Evolutionary conservation across 2,329 filamentous ascomycete species (phyloP), one percentile per base, ranked within the genome.

Genomic region (Penicillium italicum): DNA sequence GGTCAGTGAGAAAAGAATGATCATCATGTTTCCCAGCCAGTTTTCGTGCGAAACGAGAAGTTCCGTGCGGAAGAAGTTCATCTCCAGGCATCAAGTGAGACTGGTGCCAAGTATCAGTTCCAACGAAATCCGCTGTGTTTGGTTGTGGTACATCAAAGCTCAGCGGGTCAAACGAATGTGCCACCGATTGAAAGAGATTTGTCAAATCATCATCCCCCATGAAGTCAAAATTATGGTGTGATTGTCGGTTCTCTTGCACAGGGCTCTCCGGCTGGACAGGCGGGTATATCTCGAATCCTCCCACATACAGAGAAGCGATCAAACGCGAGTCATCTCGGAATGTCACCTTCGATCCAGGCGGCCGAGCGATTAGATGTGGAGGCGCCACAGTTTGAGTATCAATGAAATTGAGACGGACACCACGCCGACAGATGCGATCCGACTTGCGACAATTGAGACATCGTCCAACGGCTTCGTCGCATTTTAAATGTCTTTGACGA

Each of bases 271-370:
- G 74, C 53, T 79, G 79, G 30, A 84, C 70, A 5, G 79, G 79
- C 24, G 85, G 81, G 73, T 97, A 97, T 59, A 85, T 85, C 61
- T 85, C 83, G 24, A 87, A 76, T 0, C 93, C 93, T 4, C 90
- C 91, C 50, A 84, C 81, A 71, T 97, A 97, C 70, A 96, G 91
- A 1, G 89, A 93, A 7, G 93, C 93, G 71, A 97, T 95, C 44
- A 89, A 82, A 30, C 91, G 83, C 22, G 92, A 97, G 70, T 97
- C 91, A 69, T 97, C 93, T 66, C 88, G 82, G 64, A 97, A 97
- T 50, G 84, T 81, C 14, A 97, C 85, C 82, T 70, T 68, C 82
- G 88, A 91, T 49, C 90, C 87, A 1, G 80, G 76, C 1, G 84
- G 82, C 2, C 80, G 82, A 5, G 82, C 79, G 24, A 88, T 76